phyloP scores from a whole-genome alignment of 164 flowering plant genomes.

The Aristolochia fimbriata region DNA sequence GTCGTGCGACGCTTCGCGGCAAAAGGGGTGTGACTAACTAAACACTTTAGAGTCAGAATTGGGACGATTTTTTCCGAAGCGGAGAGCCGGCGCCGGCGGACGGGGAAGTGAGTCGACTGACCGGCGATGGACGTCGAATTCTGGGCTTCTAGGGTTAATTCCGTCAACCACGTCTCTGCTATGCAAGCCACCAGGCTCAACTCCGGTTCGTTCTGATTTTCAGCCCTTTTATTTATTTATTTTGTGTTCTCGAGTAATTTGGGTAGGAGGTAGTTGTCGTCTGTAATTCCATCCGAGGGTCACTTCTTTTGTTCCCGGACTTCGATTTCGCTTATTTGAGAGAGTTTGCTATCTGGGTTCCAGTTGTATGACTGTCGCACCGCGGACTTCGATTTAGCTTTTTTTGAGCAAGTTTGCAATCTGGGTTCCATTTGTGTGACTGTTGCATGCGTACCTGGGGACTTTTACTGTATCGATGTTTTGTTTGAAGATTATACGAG shows the following conservation, averaged over 20 bases:
- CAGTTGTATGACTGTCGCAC: not conserved
- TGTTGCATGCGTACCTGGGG: too few relatives aligned
- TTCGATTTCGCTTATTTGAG: not conserved
- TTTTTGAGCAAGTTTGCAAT: not conserved
- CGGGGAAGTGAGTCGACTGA: too few relatives aligned
- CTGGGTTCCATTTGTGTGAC: too few relatives aligned
- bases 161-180: constrained; percentile 5
- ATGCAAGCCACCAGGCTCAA: constrained; percentile 1
- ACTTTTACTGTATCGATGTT: too few relatives aligned
- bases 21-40: too few relatives aligned
- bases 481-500: too few relatives aligned
- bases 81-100: too few relatives aligned
- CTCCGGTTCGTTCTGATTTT: constrained; percentile 1
- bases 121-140: constrained; percentile 2
- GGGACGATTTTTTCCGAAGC: too few relatives aligned
- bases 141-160: constrained; percentile 9
- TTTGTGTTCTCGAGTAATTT: not conserved
- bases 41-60: too few relatives aligned
- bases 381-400: not conserved
- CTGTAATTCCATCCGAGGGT: too few relatives aligned
- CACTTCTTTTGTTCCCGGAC: not conserved
- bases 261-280: not conserved
- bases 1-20: too few relatives aligned
- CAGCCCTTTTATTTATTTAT: not conserved
- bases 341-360: not conserved